Base-by-base conservation (phyloP, 2,329 filamentous ascomycete genomes). In the Beauveria medogensis region DNA sequence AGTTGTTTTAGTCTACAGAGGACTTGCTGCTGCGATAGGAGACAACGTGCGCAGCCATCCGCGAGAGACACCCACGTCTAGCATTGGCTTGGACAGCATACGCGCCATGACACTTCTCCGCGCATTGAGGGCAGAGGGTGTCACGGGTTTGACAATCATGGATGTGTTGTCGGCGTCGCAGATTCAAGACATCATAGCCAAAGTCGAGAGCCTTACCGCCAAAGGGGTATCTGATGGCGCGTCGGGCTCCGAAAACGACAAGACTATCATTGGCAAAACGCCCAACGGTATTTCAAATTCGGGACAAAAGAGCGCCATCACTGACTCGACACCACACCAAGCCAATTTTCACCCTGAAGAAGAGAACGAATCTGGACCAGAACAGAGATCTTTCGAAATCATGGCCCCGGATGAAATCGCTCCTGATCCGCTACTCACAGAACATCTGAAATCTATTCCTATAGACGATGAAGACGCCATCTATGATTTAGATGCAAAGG, bases 381-480 rank as follows among this genome's bases (percentile, higher is more conserved):
- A 12, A 24, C 12, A 53, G 5, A 24, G 2, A 7, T n/a, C 10
- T 16, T 54, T 40, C n/a, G 7, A 18, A 26, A 54, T 54, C 34
- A 41, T 41, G 7, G 12, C 51, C 16, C 37, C 51, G 2, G 51
- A 54, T 41, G 34, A 8, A 4, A 41, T 16, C 2, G 20, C 14
- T 3, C 34, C 34, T 6, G 40, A 44, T 22, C 44, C 22, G 40
- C 16, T 8, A 8, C 8, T 2, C 50, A 24, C 51, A 4, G 37
- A 28, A 20, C 22, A 55, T 18, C 3, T 56, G n/a, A 48, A 18
- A 2, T n/a, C 26, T 6, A 60, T 60, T 20, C 20, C 51, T 4
- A 16, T 44, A 22, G 52, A 61, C 22, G 59, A 61, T 9, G 59
- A 56, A 9, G 59, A 61, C 5, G 43, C 30, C 30, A 44, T 61